Conservation (phyloP, 345 rosid genomes). For the Linum tenue region DNA sequence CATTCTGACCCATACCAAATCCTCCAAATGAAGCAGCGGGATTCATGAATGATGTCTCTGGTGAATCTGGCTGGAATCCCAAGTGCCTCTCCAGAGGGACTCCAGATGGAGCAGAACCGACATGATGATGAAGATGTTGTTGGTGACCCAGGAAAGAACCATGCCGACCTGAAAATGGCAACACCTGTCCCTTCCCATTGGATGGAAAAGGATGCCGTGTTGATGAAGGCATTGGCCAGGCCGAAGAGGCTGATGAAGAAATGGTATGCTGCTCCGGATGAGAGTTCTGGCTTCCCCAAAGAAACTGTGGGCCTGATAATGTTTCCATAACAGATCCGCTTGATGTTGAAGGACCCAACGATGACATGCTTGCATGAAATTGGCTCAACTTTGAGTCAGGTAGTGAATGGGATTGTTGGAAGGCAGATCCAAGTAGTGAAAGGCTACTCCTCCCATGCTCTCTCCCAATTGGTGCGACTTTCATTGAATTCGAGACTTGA, state of each 20-base stretch:
- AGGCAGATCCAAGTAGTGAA: constrained; percentile 40
- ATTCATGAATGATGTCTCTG: constrained; percentile 42
- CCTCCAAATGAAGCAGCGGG: constrained; percentile 36
- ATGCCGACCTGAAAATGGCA: constrained; percentile 43
- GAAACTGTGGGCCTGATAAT: constrained; percentile 76
- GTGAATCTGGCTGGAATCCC: constrained; percentile 43
- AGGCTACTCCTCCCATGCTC: constrained; percentile 52
- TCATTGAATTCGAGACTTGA: constrained; percentile 45
- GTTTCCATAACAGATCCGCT: constrained; percentile 51
- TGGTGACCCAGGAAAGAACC: constrained; percentile 44
- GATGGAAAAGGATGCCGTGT: constrained; percentile 39
- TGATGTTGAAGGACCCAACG: constrained; percentile 45
- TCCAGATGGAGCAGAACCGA: constrained; percentile 93
- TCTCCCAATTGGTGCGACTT: constrained; percentile 65
- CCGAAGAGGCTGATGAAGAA: constrained; percentile 22
- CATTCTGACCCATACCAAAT: constrained; percentile 31
- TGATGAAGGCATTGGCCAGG: constrained; percentile 47
- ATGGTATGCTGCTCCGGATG: constrained; percentile 39
- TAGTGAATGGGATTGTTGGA: constrained; percentile 27
- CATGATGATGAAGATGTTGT: constrained; percentile 51
- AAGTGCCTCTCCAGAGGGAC: constrained; percentile 49
- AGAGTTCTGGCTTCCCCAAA: constrained; percentile 78
- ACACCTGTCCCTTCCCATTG: constrained; percentile 37
- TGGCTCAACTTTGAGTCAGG: constrained; percentile 23
- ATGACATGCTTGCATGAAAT: constrained; percentile 12